A percentile compares a stretch with the other conserved stretches of the same genome.
Conservation (phyloP, 805 yeast species). For the Ogataea methylovora region DNA sequence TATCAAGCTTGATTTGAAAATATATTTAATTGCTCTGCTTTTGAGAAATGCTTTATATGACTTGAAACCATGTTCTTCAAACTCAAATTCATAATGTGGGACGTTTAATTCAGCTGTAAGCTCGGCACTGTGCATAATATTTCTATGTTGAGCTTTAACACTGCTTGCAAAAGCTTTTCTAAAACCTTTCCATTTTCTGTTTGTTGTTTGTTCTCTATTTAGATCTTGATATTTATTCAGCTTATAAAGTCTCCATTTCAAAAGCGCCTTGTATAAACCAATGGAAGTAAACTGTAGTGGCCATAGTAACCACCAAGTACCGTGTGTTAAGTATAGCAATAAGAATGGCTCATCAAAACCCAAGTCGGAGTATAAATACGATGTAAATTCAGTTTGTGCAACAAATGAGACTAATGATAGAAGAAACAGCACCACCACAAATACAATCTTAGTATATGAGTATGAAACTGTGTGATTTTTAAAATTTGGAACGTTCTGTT, state of each 20-base stretch:
- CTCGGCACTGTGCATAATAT: conserved; percentile 31
- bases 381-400: conserved; percentile 72
- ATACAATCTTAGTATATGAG: conserved; percentile 30
- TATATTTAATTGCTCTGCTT: conserved; percentile 42
- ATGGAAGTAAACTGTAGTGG: conserved; percentile 53
- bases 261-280: conserved; percentile 36
- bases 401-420: conserved; percentile 58
- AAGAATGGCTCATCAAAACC: conserved; percentile 66
- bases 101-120: conserved; percentile 21
- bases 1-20: conserved; percentile 33
- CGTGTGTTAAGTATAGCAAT: conserved; percentile 63
- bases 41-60: conserved; percentile 25
- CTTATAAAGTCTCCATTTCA: conserved; percentile 13
- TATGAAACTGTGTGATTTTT: conserved; percentile 9
- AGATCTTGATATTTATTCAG: conserved; percentile 2
- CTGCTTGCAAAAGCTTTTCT: conserved; percentile 25
- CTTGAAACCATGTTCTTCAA: conserved; percentile 24
- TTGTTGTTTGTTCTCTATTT: background rate
- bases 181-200: conserved; percentile 25
- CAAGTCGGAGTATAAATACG: conserved; percentile 49
- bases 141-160: conserved; percentile 34
- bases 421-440: conserved; percentile 39
- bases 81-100: conserved; percentile 23
- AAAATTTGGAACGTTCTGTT: background rate
- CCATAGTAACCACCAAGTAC: conserved; percentile 70